Conservation (phyloP, 176 grass and related monocot species). For the Aegilops bicornis region DNA sequence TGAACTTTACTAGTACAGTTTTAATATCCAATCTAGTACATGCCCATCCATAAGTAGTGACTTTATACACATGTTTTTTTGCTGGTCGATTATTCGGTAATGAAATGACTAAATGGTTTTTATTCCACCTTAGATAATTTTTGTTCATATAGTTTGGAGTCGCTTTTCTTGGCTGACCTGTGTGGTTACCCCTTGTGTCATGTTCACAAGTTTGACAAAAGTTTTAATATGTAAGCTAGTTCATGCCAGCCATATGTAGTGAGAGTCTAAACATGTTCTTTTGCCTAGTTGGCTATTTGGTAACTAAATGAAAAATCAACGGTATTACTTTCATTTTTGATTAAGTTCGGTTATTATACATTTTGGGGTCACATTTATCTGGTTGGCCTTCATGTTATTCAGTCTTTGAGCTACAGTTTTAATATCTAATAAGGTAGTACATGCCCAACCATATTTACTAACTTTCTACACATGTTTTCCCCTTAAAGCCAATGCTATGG, state of each 20-base stretch:
- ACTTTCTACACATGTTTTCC: no score
- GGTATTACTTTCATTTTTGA: no score
- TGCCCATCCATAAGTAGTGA: background rate
- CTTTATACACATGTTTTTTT: no score
- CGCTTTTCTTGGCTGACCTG: background rate
- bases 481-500: background rate
- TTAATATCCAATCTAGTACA: background rate
- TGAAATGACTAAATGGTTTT: no score
- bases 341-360: no score
- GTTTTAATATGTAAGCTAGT: background rate
- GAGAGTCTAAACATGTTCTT: background rate
- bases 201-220: background rate
- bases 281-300: background rate
- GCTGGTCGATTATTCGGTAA: no score
- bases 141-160: no score
- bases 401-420: no score
- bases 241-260: background rate
- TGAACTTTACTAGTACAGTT: background rate
- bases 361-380: no score
- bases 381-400: no score
- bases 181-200: background rate
- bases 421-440: background rate
- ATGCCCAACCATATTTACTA: background rate
- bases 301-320: no score
- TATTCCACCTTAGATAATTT: no score